Evolutionary conservation across 768 basidiomycete species (phyloP).

Genomic region (Amanita rubescens): DNA sequence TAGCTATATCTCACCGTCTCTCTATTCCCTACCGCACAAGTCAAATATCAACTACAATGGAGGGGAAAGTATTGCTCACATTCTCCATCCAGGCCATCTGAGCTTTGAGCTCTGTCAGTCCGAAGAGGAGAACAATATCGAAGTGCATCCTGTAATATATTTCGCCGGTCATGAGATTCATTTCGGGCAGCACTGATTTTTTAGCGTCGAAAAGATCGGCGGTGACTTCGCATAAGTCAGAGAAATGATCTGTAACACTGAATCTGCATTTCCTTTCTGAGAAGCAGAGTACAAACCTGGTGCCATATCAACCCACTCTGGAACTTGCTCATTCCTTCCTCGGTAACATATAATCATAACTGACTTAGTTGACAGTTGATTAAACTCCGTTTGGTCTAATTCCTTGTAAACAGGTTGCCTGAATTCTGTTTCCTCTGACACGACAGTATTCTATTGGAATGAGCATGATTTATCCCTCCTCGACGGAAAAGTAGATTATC

Average conservation of each 20-base stretch:
- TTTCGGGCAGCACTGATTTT: not conserved
- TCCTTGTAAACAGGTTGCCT: constrained; percentile 6
- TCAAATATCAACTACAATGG: not conserved
- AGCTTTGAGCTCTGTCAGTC: constrained; percentile 38
- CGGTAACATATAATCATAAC: constrained; percentile 13
- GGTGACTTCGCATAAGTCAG: constrained; percentile 15
- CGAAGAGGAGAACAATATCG: constrained; percentile 35
- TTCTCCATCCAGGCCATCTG: constrained; percentile 38
- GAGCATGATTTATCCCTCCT: not conserved
- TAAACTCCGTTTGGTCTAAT: constrained; percentile 6
- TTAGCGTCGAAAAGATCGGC: constrained; percentile 14
- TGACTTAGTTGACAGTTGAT: constrained; percentile 7
- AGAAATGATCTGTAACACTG: constrained; percentile 11
- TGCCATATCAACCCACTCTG: constrained; percentile 17
- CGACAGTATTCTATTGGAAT: constrained; percentile 13
- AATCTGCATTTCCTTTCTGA: too few species aligned
- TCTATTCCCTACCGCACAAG: constrained; percentile 13
- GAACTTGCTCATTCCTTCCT: constrained; percentile 9
- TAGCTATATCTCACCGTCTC: constrained; percentile 9
- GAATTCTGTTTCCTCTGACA: constrained; percentile 20
- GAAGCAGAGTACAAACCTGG: constrained; percentile 8
- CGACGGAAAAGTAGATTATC: not conserved
- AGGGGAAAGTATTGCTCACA: constrained; percentile 14
- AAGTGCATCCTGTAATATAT: constrained; percentile 22
- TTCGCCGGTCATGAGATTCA: not conserved